Evolutionary conservation across 192 early-diverging fungal genomes (phyloP).

Genomic region (Chytriomyces confervae): DNA sequence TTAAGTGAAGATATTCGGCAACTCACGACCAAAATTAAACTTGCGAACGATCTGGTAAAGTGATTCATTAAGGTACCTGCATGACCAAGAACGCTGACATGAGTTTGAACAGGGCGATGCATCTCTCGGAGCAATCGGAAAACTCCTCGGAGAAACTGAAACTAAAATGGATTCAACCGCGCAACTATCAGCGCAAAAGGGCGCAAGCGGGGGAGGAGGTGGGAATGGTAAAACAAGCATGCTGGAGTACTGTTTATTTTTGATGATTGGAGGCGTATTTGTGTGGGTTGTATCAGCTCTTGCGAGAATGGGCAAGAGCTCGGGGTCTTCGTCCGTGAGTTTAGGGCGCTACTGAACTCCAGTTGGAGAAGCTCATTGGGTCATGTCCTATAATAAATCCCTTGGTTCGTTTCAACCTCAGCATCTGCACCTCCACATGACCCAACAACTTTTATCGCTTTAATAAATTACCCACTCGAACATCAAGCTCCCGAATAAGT

Average conservation of each 20-base stretch:
- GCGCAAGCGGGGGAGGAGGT: background rate
- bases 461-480: slow-evolving; percentile 40
- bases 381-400: too few species aligned
- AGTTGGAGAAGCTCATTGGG: too few species aligned
- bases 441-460: too few species aligned
- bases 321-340: background rate
- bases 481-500: slow-evolving; percentile 52
- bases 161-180: background rate
- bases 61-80: background rate
- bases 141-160: background rate
- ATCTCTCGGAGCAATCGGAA: background rate
- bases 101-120: background rate
- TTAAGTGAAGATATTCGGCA: background rate
- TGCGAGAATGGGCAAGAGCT: background rate
- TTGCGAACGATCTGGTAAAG: background rate
- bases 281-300: background rate
- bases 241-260: background rate
- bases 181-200: background rate
- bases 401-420: too few species aligned
- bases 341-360: background rate
- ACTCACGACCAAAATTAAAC: background rate
- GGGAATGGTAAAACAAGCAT: background rate
- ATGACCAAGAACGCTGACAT: too few species aligned
- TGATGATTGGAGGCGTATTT: slow-evolving; percentile 1
- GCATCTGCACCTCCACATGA: too few species aligned